Conservation (phyloP, 2,329 filamentous ascomycete genomes). For the Teratosphaeria viscida region DNA sequence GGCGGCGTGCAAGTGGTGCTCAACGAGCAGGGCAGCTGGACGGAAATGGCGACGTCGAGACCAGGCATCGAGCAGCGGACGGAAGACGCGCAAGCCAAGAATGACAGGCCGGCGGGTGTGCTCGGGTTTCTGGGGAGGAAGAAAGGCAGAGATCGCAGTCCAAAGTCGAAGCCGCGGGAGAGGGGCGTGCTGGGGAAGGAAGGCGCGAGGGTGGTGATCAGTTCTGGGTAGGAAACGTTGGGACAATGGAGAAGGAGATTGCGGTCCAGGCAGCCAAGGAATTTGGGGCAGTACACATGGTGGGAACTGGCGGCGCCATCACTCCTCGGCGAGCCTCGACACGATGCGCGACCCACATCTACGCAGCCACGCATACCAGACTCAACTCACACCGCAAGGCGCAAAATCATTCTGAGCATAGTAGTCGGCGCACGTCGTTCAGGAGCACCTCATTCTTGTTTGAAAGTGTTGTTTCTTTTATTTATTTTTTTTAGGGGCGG, state of each 20-base stretch:
- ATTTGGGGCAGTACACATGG: neutral
- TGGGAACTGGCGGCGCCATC: too few species aligned
- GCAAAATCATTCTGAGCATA: neutral
- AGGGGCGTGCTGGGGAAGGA: conserved; percentile 90
- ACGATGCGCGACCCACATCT: neutral
- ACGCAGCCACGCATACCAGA: neutral
- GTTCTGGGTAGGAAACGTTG: neutral
- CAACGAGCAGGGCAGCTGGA: conserved; percentile 84
- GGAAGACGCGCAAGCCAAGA: neutral
- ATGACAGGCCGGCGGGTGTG: conserved; percentile 1
- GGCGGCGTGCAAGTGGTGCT: conserved; percentile 87
- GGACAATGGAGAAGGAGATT: neutral
- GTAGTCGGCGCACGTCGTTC: neutral
- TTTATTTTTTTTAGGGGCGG: too few species aligned
- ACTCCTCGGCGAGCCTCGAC: too few species aligned
- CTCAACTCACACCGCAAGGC: neutral
- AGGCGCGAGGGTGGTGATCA: conserved; percentile 57
- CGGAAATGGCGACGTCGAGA: conserved; percentile 76
- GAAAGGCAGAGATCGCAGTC: conserved; percentile 69
- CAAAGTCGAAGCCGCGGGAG: conserved; percentile 70
- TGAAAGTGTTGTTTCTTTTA: neutral
- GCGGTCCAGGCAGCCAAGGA: neutral
- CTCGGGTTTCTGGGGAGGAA: conserved; percentile 3
- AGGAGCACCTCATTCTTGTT: neutral
- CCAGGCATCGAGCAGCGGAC: conserved; percentile 44